Percentiles rank a stretch among this genome's conserved stretches.
Evolutionary conservation across 331 rosid genomes (phyloP).

Genomic region (Erythrophleum ivorense): DNA sequence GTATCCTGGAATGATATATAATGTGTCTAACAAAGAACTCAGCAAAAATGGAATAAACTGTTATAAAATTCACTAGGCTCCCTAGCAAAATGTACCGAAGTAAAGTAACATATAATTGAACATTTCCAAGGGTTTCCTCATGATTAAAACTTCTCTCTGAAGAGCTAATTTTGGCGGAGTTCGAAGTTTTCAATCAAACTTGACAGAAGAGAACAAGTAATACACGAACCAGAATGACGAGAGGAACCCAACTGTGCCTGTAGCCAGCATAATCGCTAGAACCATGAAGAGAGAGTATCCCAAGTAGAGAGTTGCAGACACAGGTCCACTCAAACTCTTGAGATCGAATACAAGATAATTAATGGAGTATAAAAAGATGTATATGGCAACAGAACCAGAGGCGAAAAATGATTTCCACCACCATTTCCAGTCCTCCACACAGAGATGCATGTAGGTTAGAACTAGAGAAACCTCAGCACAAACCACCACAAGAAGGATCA

Average conservation of each 20-base stretch:
- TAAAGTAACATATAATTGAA: background rate
- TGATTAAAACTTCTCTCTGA: conserved; percentile 20
- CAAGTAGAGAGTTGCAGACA: conserved; percentile 76
- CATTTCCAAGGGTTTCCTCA: conserved; percentile 17
- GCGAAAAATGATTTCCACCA: conserved; percentile 92
- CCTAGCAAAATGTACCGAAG: conserved; percentile 36
- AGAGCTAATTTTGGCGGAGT: background rate
- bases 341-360: conserved; percentile 76
- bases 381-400: conserved; percentile 78
- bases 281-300: conserved; percentile 83
- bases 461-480: conserved; percentile 81
- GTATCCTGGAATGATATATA: conserved; percentile 12
- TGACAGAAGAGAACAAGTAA: conserved; percentile 79
- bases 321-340: conserved; percentile 79
- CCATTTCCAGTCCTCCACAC: conserved; percentile 89
- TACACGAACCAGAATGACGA: conserved; percentile 86
- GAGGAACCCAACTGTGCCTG: conserved; percentile 79
- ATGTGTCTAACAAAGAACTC: conserved; percentile 22
- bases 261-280: conserved; percentile 75
- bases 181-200: conserved; percentile 60
- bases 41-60: conserved; percentile 18
- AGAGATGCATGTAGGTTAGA: conserved; percentile 80
- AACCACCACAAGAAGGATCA: conserved; percentile 74
- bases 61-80: conserved; percentile 7
- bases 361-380: conserved; percentile 72